phyloP scores from a whole-genome alignment of 225 moss, liverwort and hornwort genomes.

The Bryum argenteum region DNA sequence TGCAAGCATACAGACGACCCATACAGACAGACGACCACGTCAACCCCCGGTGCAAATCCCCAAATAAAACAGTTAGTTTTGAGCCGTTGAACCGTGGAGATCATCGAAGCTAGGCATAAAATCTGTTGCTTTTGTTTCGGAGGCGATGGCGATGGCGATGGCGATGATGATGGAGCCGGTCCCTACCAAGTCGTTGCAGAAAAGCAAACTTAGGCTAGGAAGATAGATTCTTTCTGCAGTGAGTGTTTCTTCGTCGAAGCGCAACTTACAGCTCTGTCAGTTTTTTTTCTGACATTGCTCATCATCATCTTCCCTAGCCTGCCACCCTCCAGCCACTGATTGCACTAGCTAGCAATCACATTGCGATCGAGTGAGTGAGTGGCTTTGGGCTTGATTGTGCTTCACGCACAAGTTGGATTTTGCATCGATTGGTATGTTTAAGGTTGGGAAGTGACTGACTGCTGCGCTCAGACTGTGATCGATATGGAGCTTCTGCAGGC shows the following conservation, averaged over 20 bases:
- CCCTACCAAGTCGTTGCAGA: neutral
- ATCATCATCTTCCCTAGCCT: neutral
- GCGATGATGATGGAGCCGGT: neutral
- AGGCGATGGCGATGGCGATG: no score
- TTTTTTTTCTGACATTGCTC: neutral
- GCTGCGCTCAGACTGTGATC: neutral
- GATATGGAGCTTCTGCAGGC: neutral
- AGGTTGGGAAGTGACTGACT: neutral
- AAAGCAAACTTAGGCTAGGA: neutral
- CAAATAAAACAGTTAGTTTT: no score
- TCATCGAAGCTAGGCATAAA: no score
- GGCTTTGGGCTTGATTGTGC: neutral
- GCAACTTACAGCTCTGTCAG: conserved; percentile 9
- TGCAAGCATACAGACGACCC: no score
- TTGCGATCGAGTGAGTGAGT: neutral
- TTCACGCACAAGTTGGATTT: neutral
- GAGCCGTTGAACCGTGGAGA: no score
- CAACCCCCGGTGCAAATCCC: neutral
- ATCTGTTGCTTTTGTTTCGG: no score
- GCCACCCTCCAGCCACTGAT: conserved; percentile 10
- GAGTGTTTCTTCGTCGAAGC: neutral
- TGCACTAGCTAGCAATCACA: neutral
- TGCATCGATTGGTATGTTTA: neutral
- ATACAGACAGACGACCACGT: no score
- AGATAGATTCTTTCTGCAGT: neutral